These are phyloP conservation scores for Erodium maritimum DNA, from an alignment of 345 rosid genomes.

Conservation along the genomic window DNA sequence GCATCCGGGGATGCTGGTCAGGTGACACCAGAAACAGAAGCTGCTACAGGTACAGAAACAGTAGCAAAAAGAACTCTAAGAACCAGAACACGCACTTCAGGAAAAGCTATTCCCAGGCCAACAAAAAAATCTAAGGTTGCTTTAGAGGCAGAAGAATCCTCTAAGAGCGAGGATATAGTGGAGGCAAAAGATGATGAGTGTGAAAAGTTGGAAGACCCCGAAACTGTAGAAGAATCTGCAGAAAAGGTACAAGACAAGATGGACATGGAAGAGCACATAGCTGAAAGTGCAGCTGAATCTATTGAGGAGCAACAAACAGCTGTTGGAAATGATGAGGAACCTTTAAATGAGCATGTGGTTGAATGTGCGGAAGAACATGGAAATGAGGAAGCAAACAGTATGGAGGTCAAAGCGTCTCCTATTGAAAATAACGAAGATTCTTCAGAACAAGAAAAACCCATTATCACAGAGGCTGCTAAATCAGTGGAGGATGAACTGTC, in stretches of 20 bases:
- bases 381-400: neutral
- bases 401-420: neutral
- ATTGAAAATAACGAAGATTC: neutral
- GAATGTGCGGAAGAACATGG: slow-evolving; percentile 1
- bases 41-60: neutral
- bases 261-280: slow-evolving; percentile 10
- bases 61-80: neutral
- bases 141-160: neutral
- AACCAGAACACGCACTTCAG: neutral
- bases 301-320: slow-evolving; percentile 8
- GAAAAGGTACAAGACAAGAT: slow-evolving; percentile 4
- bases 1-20: too few relatives aligned
- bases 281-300: slow-evolving; percentile 8
- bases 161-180: neutral
- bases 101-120: neutral
- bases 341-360: slow-evolving; percentile 4
- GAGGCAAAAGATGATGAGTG: slow-evolving; percentile 5
- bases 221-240: slow-evolving; percentile 9
- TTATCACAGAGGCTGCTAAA: slow-evolving; percentile 2
- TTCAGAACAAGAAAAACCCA: neutral
- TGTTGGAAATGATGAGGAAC: slow-evolving; percentile 12
- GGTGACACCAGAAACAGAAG: neutral
- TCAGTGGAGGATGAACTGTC: slow-evolving; percentile 2
- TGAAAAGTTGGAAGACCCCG: slow-evolving; percentile 3
- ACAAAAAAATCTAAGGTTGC: neutral